Base-by-base conservation (phyloP, 805 yeast species). In the Wickerhamiella lipophila region DNA sequence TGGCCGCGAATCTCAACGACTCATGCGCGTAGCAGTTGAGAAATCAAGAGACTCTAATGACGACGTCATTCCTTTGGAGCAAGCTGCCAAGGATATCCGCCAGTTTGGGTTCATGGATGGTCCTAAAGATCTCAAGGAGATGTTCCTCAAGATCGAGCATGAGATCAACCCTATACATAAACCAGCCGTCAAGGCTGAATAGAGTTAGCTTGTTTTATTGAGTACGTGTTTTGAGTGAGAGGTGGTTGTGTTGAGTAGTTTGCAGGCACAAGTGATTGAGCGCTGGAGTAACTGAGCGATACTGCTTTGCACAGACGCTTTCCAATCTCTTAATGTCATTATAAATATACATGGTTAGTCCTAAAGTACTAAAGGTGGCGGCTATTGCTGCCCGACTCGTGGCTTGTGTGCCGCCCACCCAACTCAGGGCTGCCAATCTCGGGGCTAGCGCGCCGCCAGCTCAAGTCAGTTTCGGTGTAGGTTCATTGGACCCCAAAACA, bases 31-130 rank as follows among this genome's bases (percentile, higher is more conserved):
- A 21, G 30, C 12, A 13, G 36, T 23, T 13, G 54, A 16, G n/a
- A 30, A 15, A 32, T 30, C 47, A 8, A 43, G 26, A 3, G 56
- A 44, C 2, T 9, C 11, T 16, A 32, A 32, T 32, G 54, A 50
- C 9, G 53, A 50, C 8, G 19, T 26, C 2, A 26, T 22, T 7
- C 38, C 36, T 15, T 42, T 45, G 15, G 46, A 46, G 19, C 23
- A 46, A 21, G 42, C 60, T 42, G 35, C 47, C 18, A 53, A 55
- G 44, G 46, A 55, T 8, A 56, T 60, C 57, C 55, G 65, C 22
- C 52, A 54, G 23, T 53, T 23, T 23, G 66, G 66, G 15, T 63
- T 59, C 16, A 21, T 56, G 11, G 50, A 55, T 16, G 61, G 59
- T 16, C 55, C 63, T 1, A 43, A 47, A n/a, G 45, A 30, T 42